Conservation (phyloP, 2,329 filamentous ascomycete species). For the Achaetomium macrosporum region DNA sequence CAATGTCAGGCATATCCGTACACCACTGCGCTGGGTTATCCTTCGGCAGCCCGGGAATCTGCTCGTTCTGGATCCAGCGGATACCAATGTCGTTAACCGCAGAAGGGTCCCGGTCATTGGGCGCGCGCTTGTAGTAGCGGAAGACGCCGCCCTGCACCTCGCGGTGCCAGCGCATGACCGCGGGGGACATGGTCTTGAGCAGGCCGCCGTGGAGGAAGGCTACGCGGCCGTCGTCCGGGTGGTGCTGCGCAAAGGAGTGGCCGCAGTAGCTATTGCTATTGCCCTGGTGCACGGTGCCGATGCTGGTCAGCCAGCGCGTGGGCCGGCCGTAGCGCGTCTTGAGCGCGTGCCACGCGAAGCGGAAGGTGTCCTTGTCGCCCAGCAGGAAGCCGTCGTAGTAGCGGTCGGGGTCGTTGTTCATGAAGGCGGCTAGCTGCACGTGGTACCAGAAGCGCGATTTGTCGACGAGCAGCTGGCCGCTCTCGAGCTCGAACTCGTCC, state of each 20-base stretch:
- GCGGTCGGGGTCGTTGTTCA: not conserved
- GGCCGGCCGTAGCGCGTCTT: constrained; percentile 1
- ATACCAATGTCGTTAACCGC: not conserved
- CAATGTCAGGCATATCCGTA: constrained; percentile 2
- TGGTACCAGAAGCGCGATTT: constrained; percentile 10
- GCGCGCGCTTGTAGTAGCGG: constrained; percentile 3
- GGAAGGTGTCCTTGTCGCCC: constrained; percentile 10
- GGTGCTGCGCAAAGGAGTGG: constrained; percentile 6
- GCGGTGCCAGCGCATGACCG: constrained; percentile 2
- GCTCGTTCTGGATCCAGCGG: not conserved
- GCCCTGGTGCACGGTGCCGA: constrained; percentile 1
- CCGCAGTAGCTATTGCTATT: not conserved
- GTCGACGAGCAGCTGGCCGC: constrained; percentile 11
- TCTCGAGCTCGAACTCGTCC: constrained; percentile 11
- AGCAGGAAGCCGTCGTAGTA: constrained; percentile 12
- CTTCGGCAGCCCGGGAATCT: not conserved
- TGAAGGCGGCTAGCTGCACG: constrained; percentile 8
- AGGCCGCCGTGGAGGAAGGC: constrained; percentile 6
- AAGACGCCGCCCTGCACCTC: not conserved
- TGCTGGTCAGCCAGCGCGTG: constrained; percentile 2
- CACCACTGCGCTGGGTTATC: not conserved
- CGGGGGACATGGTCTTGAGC: not conserved
- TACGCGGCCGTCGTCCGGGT: constrained; percentile 3
- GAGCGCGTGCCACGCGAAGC: constrained; percentile 10
- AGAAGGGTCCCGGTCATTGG: not conserved